A percentile compares a stretch with the other conserved stretches of the same genome.
phyloP scores from a whole-genome alignment of 495 filamentous ascomycete genomes.

The Aspergillus incahuasiensis region DNA sequence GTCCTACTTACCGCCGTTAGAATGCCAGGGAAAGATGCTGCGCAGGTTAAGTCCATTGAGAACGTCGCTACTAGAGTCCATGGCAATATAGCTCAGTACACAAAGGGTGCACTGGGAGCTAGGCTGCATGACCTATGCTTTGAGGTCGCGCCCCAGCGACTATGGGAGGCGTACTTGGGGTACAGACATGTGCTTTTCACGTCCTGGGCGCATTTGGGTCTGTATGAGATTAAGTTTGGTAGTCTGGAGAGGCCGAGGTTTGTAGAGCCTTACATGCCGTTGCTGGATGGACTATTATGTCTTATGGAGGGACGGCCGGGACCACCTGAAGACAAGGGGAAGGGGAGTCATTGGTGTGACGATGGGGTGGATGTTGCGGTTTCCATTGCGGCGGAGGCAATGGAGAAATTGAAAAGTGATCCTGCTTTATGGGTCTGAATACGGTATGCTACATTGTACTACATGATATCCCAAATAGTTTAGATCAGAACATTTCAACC shows the following conservation, averaged over 20 bases:
- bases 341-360: constrained; percentile 10
- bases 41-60: background rate
- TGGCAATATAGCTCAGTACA: background rate
- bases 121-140: constrained; percentile 3
- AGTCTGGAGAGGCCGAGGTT: background rate
- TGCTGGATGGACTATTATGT: constrained; percentile 7
- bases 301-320: constrained; percentile 5
- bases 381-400: background rate
- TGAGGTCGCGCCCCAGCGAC: constrained; percentile 6
- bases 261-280: constrained; percentile 8
- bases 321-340: background rate
- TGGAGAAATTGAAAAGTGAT: constrained; percentile 3
- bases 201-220: constrained; percentile 4
- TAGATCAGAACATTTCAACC: background rate
- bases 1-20: constrained; percentile 1
- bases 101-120: background rate
- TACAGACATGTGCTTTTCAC: constrained; percentile 3
- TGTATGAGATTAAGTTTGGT: constrained; percentile 9
- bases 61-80: background rate
- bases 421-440: background rate
- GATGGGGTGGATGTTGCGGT: constrained; percentile 8
- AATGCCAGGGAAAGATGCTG: constrained; percentile 3
- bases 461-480: background rate
- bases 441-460: no score
- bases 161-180: constrained; percentile 11